Percentiles rank a stretch among this genome's conserved stretches.
Evolutionary conservation across 1,284 basidiomycete species (phyloP).

Genomic region (Cryptococcus neoformans): DNA sequence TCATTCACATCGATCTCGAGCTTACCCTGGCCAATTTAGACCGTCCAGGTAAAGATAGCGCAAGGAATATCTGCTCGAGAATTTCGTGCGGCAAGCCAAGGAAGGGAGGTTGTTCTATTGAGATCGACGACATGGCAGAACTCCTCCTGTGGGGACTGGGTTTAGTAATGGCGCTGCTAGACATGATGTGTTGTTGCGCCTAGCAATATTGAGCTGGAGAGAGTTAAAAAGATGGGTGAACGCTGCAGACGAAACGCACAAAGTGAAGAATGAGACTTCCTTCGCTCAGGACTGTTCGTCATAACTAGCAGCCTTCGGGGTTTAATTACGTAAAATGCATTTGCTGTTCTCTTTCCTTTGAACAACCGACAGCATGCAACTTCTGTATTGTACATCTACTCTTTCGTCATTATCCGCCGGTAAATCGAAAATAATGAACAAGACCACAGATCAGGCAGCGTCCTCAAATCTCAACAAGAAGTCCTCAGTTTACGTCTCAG

Average conservation of each 20-base stretch:
- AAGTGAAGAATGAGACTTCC: too few relatives aligned
- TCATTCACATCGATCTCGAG: neutral
- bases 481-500: slow-evolving; percentile 45
- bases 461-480: slow-evolving; percentile 23
- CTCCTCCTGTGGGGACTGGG: neutral
- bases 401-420: too few relatives aligned
- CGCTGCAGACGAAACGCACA: too few relatives aligned
- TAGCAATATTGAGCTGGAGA: too few relatives aligned
- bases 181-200: neutral
- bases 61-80: slow-evolving; percentile 24
- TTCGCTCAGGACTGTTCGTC: too few relatives aligned
- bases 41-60: slow-evolving; percentile 18
- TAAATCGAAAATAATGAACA: slow-evolving; percentile 8
- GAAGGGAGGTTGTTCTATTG: neutral
- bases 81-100: slow-evolving; percentile 31
- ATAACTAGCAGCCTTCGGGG: too few relatives aligned
- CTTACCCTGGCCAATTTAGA: slow-evolving; percentile 23
- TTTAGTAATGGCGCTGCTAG: neutral
- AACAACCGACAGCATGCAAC: too few relatives aligned
- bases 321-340: too few relatives aligned
- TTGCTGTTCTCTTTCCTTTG: too few relatives aligned
- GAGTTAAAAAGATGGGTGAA: too few relatives aligned
- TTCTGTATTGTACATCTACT: too few relatives aligned
- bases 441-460: slow-evolving; percentile 6
- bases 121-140: neutral